Evolutionary conservation across 2,329 filamentous ascomycete species (phyloP).

Genomic region (Grosmannia penicillata): DNA sequence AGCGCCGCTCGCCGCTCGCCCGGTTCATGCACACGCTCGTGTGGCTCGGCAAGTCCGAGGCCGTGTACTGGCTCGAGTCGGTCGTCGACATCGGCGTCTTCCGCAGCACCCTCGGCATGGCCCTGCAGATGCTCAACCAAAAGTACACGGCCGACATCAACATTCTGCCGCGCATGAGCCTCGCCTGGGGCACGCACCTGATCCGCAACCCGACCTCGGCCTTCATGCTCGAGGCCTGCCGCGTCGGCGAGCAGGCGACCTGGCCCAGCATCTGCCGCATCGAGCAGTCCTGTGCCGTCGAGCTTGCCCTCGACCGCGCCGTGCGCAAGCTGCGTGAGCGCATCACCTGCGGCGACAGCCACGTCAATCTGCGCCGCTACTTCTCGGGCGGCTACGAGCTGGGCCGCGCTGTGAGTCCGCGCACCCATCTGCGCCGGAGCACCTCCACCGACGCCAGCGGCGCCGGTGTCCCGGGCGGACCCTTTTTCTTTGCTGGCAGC

Average conservation of each 20-base stretch:
- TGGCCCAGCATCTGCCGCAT: conserved; percentile 85
- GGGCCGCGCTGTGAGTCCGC: too few relatives aligned
- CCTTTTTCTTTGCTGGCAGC: too few relatives aligned
- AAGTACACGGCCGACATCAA: conserved; percentile 93
- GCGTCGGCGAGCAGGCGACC: conserved; percentile 70
- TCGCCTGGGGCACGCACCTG: conserved; percentile 38
- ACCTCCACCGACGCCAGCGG: too few relatives aligned
- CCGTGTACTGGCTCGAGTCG: conserved; percentile 65
- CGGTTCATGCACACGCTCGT: conserved; percentile 52
- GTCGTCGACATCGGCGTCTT: conserved; percentile 69
- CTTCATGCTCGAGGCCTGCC: conserved; percentile 69
- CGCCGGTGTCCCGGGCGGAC: too few relatives aligned
- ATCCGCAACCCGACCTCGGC: conserved; percentile 72
- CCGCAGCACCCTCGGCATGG: conserved; percentile 64
- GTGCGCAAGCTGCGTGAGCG: conserved; percentile 53
- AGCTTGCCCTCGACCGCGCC: conserved; percentile 66
- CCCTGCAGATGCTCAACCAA: conserved; percentile 69
- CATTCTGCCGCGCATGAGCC: conserved; percentile 31
- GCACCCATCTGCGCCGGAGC: too few relatives aligned
- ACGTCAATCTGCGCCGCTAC: conserved; percentile 41
- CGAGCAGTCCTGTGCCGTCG: conserved; percentile 75
- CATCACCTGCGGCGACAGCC: conserved; percentile 54
- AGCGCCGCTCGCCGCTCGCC: not conserved
- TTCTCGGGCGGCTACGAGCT: conserved; percentile 18
- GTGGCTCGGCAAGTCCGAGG: conserved; percentile 62